phyloP scores from a whole-genome alignment of 108 stramenopile genomes.

The Parietichytrium sp. region DNA sequence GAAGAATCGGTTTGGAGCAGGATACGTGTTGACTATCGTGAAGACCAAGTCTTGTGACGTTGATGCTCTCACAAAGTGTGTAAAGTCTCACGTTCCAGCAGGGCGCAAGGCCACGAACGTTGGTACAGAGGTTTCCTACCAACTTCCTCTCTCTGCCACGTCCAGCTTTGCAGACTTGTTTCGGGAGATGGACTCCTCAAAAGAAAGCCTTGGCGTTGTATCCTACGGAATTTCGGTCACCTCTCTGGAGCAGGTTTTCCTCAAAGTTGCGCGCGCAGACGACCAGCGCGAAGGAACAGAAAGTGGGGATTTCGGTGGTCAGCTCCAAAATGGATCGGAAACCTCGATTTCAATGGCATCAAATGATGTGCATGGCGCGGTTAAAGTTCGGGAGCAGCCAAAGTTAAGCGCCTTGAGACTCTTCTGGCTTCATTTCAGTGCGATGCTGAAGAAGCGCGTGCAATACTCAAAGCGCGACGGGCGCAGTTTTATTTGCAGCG shows the following conservation, averaged over 20 bases:
- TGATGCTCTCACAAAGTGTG: neutral
- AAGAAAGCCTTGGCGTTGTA: constrained; percentile 48
- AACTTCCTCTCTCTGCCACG: constrained; percentile 52
- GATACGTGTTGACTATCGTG: neutral
- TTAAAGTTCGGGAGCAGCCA: neutral
- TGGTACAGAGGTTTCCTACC: constrained; percentile 62
- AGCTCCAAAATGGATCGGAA: neutral
- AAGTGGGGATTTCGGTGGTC: neutral
- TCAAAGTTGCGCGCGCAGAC: constrained; percentile 41
- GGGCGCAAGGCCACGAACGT: constrained; percentile 53
- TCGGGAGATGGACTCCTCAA: constrained; percentile 47
- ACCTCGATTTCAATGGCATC: neutral
- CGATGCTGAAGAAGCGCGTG: constrained; percentile 44
- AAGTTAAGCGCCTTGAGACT: neutral
- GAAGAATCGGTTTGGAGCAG: constrained; percentile 42
- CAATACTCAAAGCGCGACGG: constrained; percentile 38
- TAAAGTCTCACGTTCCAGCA: constrained; percentile 40
- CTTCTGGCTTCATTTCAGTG: constrained; percentile 40
- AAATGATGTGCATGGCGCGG: neutral
- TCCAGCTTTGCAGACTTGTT: constrained; percentile 50
- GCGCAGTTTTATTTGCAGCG: neutral
- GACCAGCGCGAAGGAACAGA: neutral
- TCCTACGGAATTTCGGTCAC: constrained; percentile 65
- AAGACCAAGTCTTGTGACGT: neutral
- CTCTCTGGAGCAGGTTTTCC: constrained; percentile 67